A percentile compares a stretch with the other conserved stretches of the same genome.
Evolutionary conservation across 495 filamentous ascomycete genomes (phyloP).

Genomic region (Aspergillus sclerotiicarbonarius): DNA sequence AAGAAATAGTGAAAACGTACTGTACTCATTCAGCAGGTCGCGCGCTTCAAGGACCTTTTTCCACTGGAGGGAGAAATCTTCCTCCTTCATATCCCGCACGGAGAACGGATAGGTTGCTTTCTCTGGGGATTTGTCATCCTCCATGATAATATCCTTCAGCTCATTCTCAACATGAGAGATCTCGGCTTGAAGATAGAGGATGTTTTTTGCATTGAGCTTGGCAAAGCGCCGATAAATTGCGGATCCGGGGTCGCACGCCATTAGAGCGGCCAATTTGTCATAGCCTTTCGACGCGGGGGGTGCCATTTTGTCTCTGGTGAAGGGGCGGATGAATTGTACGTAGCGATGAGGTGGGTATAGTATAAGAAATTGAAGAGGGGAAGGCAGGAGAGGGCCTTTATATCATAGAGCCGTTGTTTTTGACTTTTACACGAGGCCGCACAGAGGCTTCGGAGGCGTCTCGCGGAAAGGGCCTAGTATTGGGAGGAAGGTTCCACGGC

Average conservation of each 20-base stretch:
- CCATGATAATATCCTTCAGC: background rate
- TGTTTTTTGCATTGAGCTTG: background rate
- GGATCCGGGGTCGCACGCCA: background rate
- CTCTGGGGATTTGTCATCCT: background rate
- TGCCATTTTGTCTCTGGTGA: background rate
- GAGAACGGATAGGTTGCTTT: background rate
- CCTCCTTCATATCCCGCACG: background rate
- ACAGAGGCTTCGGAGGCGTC: too few species aligned
- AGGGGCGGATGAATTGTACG: too few species aligned
- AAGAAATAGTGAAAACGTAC: background rate
- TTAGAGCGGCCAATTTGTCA: background rate
- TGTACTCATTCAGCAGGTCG: slow-evolving; percentile 2
- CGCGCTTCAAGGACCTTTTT: background rate
- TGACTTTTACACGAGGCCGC: too few species aligned
- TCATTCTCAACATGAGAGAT: background rate
- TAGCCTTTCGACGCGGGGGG: background rate
- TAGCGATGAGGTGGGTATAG: too few species aligned
- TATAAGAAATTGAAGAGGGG: too few species aligned
- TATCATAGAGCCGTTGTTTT: too few species aligned
- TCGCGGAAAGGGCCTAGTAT: too few species aligned
- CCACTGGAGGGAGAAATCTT: background rate
- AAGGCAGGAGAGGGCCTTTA: too few species aligned
- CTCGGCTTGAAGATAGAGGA: background rate
- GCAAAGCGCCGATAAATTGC: background rate
- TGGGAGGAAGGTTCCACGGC: too few species aligned